Evolutionary conservation across 768 basidiomycete species (phyloP).

Genomic region (Suillus bovinus): DNA sequence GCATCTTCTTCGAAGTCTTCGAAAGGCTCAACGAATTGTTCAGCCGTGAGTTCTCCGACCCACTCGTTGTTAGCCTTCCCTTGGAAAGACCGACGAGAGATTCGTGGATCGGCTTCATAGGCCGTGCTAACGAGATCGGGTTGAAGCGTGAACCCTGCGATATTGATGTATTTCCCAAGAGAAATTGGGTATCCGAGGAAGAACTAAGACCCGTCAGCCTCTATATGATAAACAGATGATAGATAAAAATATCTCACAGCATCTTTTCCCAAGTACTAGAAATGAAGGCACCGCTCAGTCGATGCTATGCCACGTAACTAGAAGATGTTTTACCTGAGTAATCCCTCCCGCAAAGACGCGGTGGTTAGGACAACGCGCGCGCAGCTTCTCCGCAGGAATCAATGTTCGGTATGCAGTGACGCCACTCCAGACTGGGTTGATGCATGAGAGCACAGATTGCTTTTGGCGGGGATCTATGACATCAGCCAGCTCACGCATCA

Average conservation of each 20-base stretch:
- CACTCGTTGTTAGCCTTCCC: constrained; percentile 42
- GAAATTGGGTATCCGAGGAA: constrained; percentile 64
- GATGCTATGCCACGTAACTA: constrained; percentile 4
- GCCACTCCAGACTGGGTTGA: constrained; percentile 61
- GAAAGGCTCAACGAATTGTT: constrained; percentile 48
- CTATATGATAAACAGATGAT: not conserved
- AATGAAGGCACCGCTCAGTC: not conserved
- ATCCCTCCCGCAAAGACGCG: constrained; percentile 43
- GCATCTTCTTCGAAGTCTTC: constrained; percentile 61
- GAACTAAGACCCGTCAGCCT: constrained; percentile 41
- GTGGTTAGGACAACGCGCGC: constrained; percentile 45
- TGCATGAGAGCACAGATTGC: constrained; percentile 40
- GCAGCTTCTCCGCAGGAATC: constrained; percentile 52
- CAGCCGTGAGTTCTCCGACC: constrained; percentile 46
- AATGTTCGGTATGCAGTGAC: constrained; percentile 57
- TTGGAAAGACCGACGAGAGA: constrained; percentile 17
- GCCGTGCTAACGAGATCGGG: constrained; percentile 53
- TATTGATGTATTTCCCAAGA: constrained; percentile 57
- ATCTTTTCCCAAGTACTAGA: constrained; percentile 58
- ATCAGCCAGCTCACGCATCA: constrained; percentile 36
- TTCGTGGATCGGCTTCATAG: constrained; percentile 25
- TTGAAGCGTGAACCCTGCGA: constrained; percentile 55
- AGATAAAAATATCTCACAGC: constrained; percentile 34
- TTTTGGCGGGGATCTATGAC: constrained; percentile 42
- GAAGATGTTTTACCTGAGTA: constrained; percentile 41